Base-by-base conservation (phyloP, 2,329 filamentous ascomycete species). In the Fusarium subglutinans region DNA sequence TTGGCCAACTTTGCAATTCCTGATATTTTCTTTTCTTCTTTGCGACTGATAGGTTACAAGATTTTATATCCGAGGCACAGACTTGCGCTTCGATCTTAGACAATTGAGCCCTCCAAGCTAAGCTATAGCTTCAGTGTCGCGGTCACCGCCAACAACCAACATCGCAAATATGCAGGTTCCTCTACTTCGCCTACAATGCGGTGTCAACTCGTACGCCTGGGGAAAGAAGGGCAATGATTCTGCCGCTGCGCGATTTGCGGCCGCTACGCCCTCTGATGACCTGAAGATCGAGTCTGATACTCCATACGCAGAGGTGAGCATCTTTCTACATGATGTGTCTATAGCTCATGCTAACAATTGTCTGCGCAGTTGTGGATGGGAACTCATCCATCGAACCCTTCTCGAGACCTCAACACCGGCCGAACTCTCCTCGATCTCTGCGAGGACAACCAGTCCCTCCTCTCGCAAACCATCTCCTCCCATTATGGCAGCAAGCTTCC, bases 161-260 rank as follows among this genome's bases (percentile, higher is more conserved):
- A 28, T 43, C 40, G 37, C 60, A 44, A 70, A 61, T 33, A 86
- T 95, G 89, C 93, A 93, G 80, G 90, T 96, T 70, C 95, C 96
- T 79, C 86, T 98, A 60, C 88, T 98, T 81, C 91, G 94, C 77
- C 90, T 98, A 75, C 91, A 93, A 83, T 95, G 93, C 86, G 96
- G 96, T 80, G 94, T 97, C 80, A 98, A 98, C 84, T 98, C 95
- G 83, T 99, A 99, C 82, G 96, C 98, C 86, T 99, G 96, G 96
- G 96, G 96, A 76, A 99, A 99, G 87, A 89, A 95, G 80, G 96
- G 96, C 79, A 89, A 90, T 71, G 89, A 93, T 66, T 98, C 96
- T 54, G 93, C 95, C 20, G 96, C 95, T 57, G 96, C 96, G 74
- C 93, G 91, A 78, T 98, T 93, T 82, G 96, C 95, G 44, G 92